phyloP scores from a whole-genome alignment of 768 basidiomycete species.

The Tubosaeta sp. region DNA sequence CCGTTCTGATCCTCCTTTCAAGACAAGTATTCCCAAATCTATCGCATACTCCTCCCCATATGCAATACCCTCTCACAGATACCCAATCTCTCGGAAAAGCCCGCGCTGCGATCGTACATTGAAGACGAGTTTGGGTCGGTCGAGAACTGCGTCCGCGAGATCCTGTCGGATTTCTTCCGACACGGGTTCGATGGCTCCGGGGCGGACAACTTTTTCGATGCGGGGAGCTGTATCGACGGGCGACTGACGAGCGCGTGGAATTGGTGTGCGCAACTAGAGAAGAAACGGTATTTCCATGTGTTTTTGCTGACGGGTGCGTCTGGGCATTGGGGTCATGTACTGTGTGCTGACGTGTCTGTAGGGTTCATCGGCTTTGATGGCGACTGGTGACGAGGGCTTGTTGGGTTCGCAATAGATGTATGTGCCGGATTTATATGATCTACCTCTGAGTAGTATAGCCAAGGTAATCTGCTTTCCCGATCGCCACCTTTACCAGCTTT shows the following conservation, averaged over 20 bases:
- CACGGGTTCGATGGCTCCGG: slow-evolving; percentile 89
- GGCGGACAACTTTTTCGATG: slow-evolving; percentile 89
- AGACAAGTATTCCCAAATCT: slow-evolving; percentile 90
- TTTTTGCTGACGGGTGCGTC: slow-evolving; percentile 70
- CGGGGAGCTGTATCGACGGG: slow-evolving; percentile 81
- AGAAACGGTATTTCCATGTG: slow-evolving; percentile 78
- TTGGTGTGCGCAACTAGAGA: slow-evolving; percentile 83
- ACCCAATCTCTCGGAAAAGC: slow-evolving; percentile 58
- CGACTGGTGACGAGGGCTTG: slow-evolving; percentile 54
- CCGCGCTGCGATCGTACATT: slow-evolving; percentile 70
- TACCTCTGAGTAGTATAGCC: no score
- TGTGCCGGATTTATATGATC: no score
- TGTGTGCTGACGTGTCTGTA: slow-evolving; percentile 19
- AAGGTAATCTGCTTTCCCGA: no score
- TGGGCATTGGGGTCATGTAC: neutral
- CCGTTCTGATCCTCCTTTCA: neutral
- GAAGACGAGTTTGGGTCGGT: slow-evolving; percentile 78
- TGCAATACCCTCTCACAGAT: slow-evolving; percentile 79
- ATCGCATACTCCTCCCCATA: slow-evolving; percentile 83
- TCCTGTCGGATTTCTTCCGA: slow-evolving; percentile 79
- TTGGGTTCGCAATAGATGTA: neutral
- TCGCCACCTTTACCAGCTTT: no score
- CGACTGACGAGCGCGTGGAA: slow-evolving; percentile 89
- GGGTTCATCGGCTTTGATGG: slow-evolving; percentile 86
- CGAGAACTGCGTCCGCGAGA: slow-evolving; percentile 65